Evolutionary conservation across 352 stramenopile genomes (phyloP), one percentile per base, ranked within the genome.

Genomic region (Thalassiosira exigua): DNA sequence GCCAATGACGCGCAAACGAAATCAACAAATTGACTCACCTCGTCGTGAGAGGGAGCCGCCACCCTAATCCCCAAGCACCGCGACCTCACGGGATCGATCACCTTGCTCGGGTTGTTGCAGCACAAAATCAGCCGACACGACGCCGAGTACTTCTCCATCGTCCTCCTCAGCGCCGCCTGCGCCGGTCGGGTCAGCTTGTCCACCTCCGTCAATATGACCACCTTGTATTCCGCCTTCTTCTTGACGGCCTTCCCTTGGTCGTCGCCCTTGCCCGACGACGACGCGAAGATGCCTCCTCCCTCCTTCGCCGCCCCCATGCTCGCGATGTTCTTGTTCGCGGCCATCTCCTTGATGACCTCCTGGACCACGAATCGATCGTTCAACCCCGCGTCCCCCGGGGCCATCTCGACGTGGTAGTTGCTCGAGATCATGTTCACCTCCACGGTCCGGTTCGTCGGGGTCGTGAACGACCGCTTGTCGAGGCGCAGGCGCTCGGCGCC

Each of bases 321-420:
- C 30, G 68, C 77, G 67, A 93, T 86, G 62, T 88, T 94, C 81
- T 98, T 87, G 69, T 81, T 92, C 17, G 75, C 92, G 7, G 98
- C 97, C 75, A 99, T 99, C 90, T 99, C 97, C 86, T 99, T 99
- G 75, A 99, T 98, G 58, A 99, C 96, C 80, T 99, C 96, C 84
- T 99, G 97, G 44, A 99, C 95, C 32, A 99, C 96, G 53, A 97
- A 97, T 5, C 96, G 94, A 89, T 99, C 98, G 81, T 97, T 97
- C 52, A 93, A 96, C 22, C 97, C 97, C 24, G 95, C 97, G 81
- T 99, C 98, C 48, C 94, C 97, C 42, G 98, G 97, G 75, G 98
- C 98, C 89, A 99, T 97, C 87, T 99, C 97, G 52, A 99, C 98
- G 87, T 99, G 98, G 87, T 98, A 99, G 83, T 98, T 98, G 86